Conservation (phyloP, 805 yeast genomes). For the Kuraishia ogatae region DNA sequence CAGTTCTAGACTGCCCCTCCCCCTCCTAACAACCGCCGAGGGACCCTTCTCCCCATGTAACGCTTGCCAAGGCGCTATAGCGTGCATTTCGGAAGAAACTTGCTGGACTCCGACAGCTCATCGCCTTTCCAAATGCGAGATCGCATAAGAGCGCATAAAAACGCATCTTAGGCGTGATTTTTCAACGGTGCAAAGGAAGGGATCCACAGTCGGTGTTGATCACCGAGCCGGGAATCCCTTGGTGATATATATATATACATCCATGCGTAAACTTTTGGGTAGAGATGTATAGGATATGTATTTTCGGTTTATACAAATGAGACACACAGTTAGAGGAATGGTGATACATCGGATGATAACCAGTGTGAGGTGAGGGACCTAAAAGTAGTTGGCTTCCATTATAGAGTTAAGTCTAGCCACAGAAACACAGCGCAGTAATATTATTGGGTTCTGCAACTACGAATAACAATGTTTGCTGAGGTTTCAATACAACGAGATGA, state of each 20-base stretch:
- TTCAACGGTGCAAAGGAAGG: not conserved
- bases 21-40: not conserved
- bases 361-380: too few species aligned
- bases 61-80: not conserved
- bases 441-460: too few species aligned
- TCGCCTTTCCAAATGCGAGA: not conserved
- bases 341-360: too few species aligned
- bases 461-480: constrained; percentile 9
- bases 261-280: not conserved
- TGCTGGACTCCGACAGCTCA: not conserved
- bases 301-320: too few species aligned
- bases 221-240: not conserved
- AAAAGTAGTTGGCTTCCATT: too few species aligned
- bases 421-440: not conserved
- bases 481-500: constrained; percentile 16
- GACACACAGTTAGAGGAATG: too few species aligned
- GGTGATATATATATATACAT: too few species aligned
- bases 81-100: not conserved
- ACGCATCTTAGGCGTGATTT: not conserved
- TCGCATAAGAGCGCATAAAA: not conserved
- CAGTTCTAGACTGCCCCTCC: not conserved
- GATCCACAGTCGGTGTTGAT: not conserved
- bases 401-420: not conserved
- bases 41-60: not conserved
- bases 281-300: not conserved